Base-by-base conservation (phyloP, 108 stramenopile genomes). In the Seminavis robusta region DNA sequence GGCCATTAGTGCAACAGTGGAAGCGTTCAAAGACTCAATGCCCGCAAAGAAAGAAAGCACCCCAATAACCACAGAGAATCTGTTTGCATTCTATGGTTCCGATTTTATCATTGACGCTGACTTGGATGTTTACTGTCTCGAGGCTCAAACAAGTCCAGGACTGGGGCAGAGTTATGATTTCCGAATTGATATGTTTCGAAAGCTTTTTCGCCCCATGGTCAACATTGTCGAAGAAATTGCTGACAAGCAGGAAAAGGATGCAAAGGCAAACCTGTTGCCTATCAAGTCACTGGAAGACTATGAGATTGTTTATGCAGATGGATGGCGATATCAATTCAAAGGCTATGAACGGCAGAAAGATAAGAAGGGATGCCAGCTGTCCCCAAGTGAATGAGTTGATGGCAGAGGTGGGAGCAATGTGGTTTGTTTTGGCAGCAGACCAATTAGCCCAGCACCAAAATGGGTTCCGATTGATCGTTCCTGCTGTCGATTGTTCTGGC, bases 41-140 rank as follows among this genome's bases (percentile, higher is more conserved):
- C 48, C 32, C 17, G 28, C 29, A 10, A n/a, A 26, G 2, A 24
- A 30, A 6, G 30, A 26, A 25, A 16, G 19, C 0, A 13, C n/a
- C 27, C 3, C 23, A 11, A 19, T 43, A 0, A 27, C 19, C 0
- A 21, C 44, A 15, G 63, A 71, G 17, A 71, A 71, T 51, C 28
- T 27, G 1, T 71, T 71, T 45, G 47, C 26, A 2, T 57, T 71
- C 15, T 71, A 38, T 33, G 62, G 63, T 16, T 39, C 41, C 29
- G 70, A 71, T 59, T 71, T 65, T 37, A 59, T 64, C 51, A 31
- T 71, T 4, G 70, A 71, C 41, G 19, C 49, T 10, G 63, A 71
- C 31, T 34, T 71, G 28, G 58, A 71, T 34, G 70, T 62, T 13
- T 71, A 25, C 28, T 64, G 52, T 42, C 42, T 65, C 27, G 70